These are phyloP conservation scores for Suhomyces vadensis DNA, from an alignment of 805 yeast species.

Conservation along the genomic window DNA sequence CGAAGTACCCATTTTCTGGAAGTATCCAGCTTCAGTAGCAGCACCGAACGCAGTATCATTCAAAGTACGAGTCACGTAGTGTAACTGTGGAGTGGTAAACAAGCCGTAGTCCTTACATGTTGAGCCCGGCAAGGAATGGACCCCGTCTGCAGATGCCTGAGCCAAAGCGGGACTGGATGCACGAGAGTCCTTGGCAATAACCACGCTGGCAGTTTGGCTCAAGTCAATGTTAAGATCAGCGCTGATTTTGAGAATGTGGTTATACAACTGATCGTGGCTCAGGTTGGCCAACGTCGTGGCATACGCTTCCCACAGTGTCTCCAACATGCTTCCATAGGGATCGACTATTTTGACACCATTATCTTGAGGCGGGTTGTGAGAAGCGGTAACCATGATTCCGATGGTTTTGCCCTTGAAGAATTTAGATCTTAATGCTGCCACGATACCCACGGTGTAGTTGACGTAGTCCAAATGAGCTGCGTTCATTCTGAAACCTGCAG, in stretches of 20 bases:
- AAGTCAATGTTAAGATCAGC: slow-evolving; percentile 48
- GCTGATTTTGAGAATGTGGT: slow-evolving; percentile 40
- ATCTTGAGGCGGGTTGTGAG: slow-evolving; percentile 81
- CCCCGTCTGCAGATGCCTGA: slow-evolving; percentile 60
- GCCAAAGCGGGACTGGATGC: slow-evolving; percentile 73
- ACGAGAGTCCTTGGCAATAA: slow-evolving; percentile 86
- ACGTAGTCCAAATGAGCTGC: slow-evolving; percentile 75
- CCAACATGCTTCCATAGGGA: slow-evolving; percentile 89
- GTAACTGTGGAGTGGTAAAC: slow-evolving; percentile 92
- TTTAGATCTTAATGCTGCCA: slow-evolving; percentile 83
- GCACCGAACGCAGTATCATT: slow-evolving; percentile 69
- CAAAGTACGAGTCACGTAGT: slow-evolving; percentile 72
- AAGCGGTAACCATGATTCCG: slow-evolving; percentile 97
- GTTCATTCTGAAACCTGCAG: slow-evolving; percentile 91
- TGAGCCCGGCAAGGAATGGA: slow-evolving; percentile 48
- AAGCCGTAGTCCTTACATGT: slow-evolving; percentile 58
- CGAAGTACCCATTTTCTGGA: slow-evolving; percentile 56
- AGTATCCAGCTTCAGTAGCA: slow-evolving; percentile 69
- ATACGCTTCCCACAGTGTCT: slow-evolving; percentile 75
- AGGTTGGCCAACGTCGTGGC: slow-evolving; percentile 84
- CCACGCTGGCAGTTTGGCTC: slow-evolving; percentile 44
- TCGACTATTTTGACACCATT: slow-evolving; percentile 72
- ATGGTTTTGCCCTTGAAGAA: slow-evolving; percentile 64
- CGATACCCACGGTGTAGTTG: slow-evolving; percentile 68
- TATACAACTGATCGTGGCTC: slow-evolving; percentile 43